A percentile compares a stretch with the other conserved stretches of the same genome.
phyloP scores from a whole-genome alignment of 2,329 filamentous ascomycete genomes.

The Alternaria arborescens region DNA sequence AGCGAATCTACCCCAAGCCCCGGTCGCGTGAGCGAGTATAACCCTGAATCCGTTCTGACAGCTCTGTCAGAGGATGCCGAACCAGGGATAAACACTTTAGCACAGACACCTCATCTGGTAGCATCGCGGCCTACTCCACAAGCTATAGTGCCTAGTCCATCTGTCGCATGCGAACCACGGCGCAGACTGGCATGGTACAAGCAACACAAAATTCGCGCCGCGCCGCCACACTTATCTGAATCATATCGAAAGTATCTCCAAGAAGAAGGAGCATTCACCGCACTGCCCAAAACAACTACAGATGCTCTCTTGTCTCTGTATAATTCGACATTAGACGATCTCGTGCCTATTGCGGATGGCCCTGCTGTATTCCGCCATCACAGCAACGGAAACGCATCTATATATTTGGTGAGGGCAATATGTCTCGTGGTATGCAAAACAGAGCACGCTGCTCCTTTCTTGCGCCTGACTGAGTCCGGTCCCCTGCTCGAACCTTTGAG shows the following conservation, averaged over 20 bases:
- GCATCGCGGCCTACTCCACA: neutral
- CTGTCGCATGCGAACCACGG: neutral
- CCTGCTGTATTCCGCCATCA: neutral
- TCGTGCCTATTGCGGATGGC: slow-evolving; percentile 5
- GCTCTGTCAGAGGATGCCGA: slow-evolving; percentile 9
- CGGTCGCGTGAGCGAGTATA: slow-evolving; percentile 14
- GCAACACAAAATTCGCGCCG: slow-evolving; percentile 3
- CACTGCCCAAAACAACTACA: slow-evolving; percentile 2
- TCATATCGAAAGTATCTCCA: slow-evolving; percentile 7
- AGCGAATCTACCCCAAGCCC: slow-evolving; percentile 1
- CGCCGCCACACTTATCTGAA: neutral
- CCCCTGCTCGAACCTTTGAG: neutral
- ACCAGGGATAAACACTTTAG: neutral
- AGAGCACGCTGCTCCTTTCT: slow-evolving; percentile 4
- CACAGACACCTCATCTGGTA: neutral
- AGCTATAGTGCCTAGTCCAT: neutral
- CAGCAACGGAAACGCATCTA: slow-evolving; percentile 1
- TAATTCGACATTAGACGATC: slow-evolving; percentile 3
- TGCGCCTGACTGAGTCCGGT: neutral
- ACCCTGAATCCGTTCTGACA: slow-evolving; percentile 8
- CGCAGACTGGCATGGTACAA: slow-evolving; percentile 10
- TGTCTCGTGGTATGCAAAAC: slow-evolving; percentile 11
- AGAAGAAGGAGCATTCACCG: slow-evolving; percentile 6
- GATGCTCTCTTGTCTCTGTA: slow-evolving; percentile 9
- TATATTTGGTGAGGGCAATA: slow-evolving; percentile 4